Base-by-base conservation (phyloP, 352 stramenopile genomes). In the Saprolegnia parasitica region DNA sequence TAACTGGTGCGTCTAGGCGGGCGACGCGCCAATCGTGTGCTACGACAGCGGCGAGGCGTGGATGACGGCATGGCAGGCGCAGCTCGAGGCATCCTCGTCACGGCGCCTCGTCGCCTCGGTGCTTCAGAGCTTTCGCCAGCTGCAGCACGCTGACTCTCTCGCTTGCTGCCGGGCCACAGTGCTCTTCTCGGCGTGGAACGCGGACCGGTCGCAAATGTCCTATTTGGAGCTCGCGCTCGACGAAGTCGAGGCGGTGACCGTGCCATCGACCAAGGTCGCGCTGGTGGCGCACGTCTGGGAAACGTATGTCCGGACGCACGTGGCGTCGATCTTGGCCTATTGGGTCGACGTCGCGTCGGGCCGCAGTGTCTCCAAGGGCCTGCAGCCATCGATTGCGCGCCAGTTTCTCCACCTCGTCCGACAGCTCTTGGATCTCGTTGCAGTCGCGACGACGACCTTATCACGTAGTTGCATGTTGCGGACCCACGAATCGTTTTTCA, bases 231-330 rank as follows among this genome's bases (percentile, higher is more conserved):
- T 90, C 67, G 86, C 86, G 1, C 66, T 93, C 47, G 68, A 77
- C 11, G 84, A 93, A 62, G 68, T 92, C 5, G 81, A 90, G 39
- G 76, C 75, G 29, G 50, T 91, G 21, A 63, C 57, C 8, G 72
- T 73, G 15, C 63, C 71, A 23, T 71, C 73, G 47, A 49, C 91
- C 21, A 81, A 81, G 74, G 72, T 74, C n/a, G 82, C 83, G 4
- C 88, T 95, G 77, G 77, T 77, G 9, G 71, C 83, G 35, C 77
- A 89, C 63, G 79, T 95, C 71, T 95, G 86, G 86, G 86, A 95
- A 47, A 79, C 72, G 72, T 93, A 91, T 46, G 86, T 95, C 54
- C 84, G 85, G 26, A 77, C 88, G 2, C 86, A 95, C 66, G 83
- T 95, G 6, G 77, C 88, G 56, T 91, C 86, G 47, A 74, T 95